Percentiles rank a stretch among this genome's conserved stretches.
These are phyloP conservation scores for Lanmaoa rubissima DNA, from an alignment of 768 basidiomycete genomes.

Conservation along the genomic window DNA sequence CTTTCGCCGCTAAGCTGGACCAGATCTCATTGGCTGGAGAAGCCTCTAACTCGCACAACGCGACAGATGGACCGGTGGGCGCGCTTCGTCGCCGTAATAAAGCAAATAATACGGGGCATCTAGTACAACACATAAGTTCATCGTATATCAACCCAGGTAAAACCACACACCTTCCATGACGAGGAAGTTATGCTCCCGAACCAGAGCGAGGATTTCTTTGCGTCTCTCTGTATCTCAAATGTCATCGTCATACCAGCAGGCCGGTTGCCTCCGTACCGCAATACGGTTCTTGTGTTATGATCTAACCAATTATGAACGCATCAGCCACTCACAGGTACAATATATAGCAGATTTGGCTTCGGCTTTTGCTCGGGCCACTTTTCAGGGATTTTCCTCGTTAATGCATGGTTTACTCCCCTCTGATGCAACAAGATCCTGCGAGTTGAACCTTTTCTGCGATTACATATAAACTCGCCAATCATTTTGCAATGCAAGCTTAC, in stretches of 20 bases:
- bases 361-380: conserved; percentile 65
- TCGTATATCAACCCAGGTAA: not conserved
- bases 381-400: conserved; percentile 58
- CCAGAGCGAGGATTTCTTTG: conserved; percentile 61
- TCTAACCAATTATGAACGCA: not conserved
- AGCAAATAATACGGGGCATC: conserved; percentile 70
- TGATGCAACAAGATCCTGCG: conserved; percentile 27
- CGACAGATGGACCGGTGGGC: conserved; percentile 13
- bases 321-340: conserved; percentile 50
- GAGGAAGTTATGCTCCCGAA: conserved; percentile 65
- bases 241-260: conserved; percentile 75
- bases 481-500: conserved; percentile 47
- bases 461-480: conserved; percentile 41
- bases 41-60: too few relatives aligned
- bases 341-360: conserved; percentile 74
- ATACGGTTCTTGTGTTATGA: not conserved
- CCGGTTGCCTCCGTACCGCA: conserved; percentile 70
- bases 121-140: conserved; percentile 22
- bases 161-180: conserved; percentile 63
- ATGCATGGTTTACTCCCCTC: conserved; percentile 56
- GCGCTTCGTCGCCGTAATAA: conserved; percentile 57
- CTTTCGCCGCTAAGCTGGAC: too few relatives aligned
- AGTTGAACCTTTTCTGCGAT: not conserved
- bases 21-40: too few relatives aligned
- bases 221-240: conserved; percentile 46